These are phyloP conservation scores for Pseudognaphalium luteoalbum DNA, from an alignment of 129 eudicot genomes.

Conservation along the genomic window DNA sequence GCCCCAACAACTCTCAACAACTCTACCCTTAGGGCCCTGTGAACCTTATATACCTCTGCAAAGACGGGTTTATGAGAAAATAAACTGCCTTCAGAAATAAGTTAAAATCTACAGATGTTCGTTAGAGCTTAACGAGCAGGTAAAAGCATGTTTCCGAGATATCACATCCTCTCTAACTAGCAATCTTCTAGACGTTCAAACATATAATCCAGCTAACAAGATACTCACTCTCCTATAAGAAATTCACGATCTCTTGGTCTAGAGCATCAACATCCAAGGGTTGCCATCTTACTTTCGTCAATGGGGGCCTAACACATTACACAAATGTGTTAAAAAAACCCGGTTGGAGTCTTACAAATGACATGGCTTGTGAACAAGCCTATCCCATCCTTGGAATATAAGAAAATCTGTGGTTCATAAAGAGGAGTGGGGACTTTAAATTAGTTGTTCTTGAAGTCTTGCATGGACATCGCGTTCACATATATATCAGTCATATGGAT, in stretches of 20 bases:
- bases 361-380: background rate
- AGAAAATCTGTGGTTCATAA: background rate
- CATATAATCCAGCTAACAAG: background rate
- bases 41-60: background rate
- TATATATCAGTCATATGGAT: background rate
- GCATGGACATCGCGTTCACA: background rate
- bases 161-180: background rate
- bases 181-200: background rate
- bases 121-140: background rate
- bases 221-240: background rate
- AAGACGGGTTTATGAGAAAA: background rate
- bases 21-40: background rate
- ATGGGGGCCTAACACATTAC: background rate
- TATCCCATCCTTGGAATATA: background rate
- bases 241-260: background rate
- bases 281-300: background rate
- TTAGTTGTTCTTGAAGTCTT: background rate
- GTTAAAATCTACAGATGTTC: background rate
- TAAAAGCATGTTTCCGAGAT: background rate
- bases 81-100: background rate
- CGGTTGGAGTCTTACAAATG: background rate
- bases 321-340: background rate
- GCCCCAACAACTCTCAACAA: background rate
- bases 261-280: background rate
- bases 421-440: background rate